Base-by-base conservation (phyloP, 768 basidiomycete genomes). In the Kwoniella bestiolae region DNA sequence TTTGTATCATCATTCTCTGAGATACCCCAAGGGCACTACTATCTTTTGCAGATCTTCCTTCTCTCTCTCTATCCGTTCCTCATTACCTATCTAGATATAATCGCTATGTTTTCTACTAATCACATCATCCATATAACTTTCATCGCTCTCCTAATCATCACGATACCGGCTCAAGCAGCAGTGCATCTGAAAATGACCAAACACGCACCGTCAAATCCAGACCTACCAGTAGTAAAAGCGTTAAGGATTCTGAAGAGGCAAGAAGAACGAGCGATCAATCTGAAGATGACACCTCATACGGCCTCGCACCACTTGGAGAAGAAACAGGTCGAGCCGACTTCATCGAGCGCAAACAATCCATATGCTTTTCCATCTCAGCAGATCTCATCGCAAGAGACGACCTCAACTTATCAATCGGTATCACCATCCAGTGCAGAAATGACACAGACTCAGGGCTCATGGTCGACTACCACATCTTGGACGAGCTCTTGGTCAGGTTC, bases 141-240 rank as follows among this genome's bases (percentile, higher is more conserved):
- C 18, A 16, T 51, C 14, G 26, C 26, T 31, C 18, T 51, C 5
- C 7, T 51, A 1, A 28, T 11, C 25, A 21, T 51, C 25, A 51
- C n/a, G 2, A 8, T 29, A 26, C 52, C 52, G 23, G 32, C n/a
- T 16, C 18, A 35, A 23, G 52, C 31, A 23, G 52, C 52, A 34
- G 32, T 55, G 16, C 52, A 55, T 55, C 32, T 55, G 16, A 55
- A 55, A 34, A 34, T 55, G 52, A 55, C 52, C 16, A 55, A 55
- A 55, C 52, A 55, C 31, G 34, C 32, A 25, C 11, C 21, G 11
- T 47, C 46, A 2, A 14, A 11, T 14, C 18, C 38, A 5, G 18
- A 41, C 18, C 38, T 18, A 3, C 38, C 38, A 14, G 18, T 41
- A 41, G 38, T 41, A 0, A 18, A 18, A 41, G 38, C 38, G 12